These are phyloP conservation scores for Linderniella brevidens DNA, from an alignment of 257 asterid genomes.

Conservation along the genomic window DNA sequence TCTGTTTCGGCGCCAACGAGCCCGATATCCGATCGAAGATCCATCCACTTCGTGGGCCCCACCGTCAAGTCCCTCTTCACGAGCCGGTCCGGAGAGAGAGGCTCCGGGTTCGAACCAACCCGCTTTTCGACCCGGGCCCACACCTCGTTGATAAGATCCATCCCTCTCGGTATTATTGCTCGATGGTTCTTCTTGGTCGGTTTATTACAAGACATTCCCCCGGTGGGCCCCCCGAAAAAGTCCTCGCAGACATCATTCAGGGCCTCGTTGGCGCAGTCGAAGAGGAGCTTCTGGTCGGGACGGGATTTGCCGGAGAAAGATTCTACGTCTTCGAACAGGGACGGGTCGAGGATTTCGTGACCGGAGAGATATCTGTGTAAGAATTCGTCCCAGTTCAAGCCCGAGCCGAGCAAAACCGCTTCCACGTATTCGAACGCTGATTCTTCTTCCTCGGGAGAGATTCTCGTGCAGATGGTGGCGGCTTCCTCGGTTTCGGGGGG, in stretches of 20 bases:
- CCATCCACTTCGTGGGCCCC: constrained; percentile 42
- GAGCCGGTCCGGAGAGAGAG: constrained; percentile 54
- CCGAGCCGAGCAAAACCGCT: constrained; percentile 91
- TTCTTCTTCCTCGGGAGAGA: constrained; percentile 64
- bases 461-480: constrained; percentile 28
- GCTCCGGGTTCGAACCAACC: constrained; percentile 22
- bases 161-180: constrained; percentile 36
- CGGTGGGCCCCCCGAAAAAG: constrained; percentile 35
- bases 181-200: constrained; percentile 17
- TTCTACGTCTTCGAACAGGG: constrained; percentile 80
- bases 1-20: constrained; percentile 41
- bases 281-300: constrained; percentile 69
- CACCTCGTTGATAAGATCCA: constrained; percentile 66
- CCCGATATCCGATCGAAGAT: constrained; percentile 27
- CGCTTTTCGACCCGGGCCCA: constrained; percentile 59
- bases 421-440: constrained; percentile 97
- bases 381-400: constrained; percentile 83
- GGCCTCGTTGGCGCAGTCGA: constrained; percentile 65
- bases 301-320: constrained; percentile 58
- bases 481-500: too few species aligned
- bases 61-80: constrained; percentile 40
- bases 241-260: constrained; percentile 43
- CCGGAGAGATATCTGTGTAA: constrained; percentile 56
- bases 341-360: constrained; percentile 49
- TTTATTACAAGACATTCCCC: constrained; percentile 10